Percentiles rank a stretch among this genome's conserved stretches.
phyloP scores from a whole-genome alignment of 140 eudicot species.

The Oenanthe javanica region DNA sequence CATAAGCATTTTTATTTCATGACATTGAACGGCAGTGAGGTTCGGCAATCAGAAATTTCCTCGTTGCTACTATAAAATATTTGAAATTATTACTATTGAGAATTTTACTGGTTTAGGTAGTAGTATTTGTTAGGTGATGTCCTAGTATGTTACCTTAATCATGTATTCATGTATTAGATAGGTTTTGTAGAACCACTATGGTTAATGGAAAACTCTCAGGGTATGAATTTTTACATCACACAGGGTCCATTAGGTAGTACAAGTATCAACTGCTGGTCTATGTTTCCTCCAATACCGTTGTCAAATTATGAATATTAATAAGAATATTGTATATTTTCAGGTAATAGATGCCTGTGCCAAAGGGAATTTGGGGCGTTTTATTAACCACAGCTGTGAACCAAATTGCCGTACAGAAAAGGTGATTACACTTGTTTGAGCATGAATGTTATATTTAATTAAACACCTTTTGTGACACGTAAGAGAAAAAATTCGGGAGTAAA shows the following conservation, averaged over 20 bases:
- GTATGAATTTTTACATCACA: background rate
- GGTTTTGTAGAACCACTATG: background rate
- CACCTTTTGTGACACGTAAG: background rate
- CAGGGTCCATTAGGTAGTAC: background rate
- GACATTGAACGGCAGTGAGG: constrained; percentile 95
- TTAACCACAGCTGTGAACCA: constrained; percentile 96
- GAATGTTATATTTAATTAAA: background rate
- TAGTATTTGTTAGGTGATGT: background rate
- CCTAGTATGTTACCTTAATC: background rate
- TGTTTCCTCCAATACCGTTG: background rate
- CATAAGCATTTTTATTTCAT: constrained; percentile 94
- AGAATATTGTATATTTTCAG: constrained; percentile 31
- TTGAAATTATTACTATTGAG: background rate
- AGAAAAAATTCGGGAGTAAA: background rate
- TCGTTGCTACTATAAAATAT: background rate
- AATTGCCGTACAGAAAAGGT: constrained; percentile 99
- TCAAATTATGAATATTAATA: background rate
- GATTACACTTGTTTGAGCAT: constrained; percentile 15
- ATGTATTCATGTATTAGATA: too few relatives aligned
- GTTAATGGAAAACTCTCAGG: background rate
- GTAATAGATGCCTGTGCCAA: constrained; percentile 96
- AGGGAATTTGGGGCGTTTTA: constrained; percentile 95
- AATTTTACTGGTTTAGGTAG: background rate
- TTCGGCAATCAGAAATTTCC: constrained; percentile 11
- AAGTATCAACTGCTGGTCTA: background rate